Base-by-base conservation (phyloP, 805 yeast species). In the Barnettozyma wickerhamii region DNA sequence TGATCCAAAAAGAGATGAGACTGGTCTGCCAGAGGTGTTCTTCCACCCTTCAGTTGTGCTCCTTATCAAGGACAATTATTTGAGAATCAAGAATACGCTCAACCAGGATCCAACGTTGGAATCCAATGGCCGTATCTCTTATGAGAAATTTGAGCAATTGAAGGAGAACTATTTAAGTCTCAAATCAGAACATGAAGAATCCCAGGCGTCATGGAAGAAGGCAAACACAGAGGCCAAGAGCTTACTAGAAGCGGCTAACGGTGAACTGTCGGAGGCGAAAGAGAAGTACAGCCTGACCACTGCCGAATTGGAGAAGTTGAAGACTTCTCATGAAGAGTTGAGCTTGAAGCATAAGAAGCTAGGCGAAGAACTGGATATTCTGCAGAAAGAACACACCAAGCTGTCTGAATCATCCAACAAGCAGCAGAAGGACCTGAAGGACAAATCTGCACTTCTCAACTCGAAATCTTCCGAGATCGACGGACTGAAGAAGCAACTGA, bases 21-120 rank as follows among this genome's bases (percentile, higher is more conserved):
- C 95, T 1, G 99, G 99, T 1, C 71, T 91, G 31, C 99, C 98
- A 0, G 77, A 79, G 43, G 84, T 91, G 1, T 88, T 74, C 52
- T 83, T 93, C 55, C 82, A 81, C 43, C 57, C 74, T 0, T 62
- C 70, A 3, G 87, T 87, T 56, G 79, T 85, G 4, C 66, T 65
- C 4, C 64, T 89, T 38, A 64, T 93, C 32, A 79, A 79, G 46
- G 93, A 84, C 2, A 84, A 87, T 52, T 77, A 73, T 46, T 61
- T 69, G 23, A 71, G 96, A 43, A 76, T 93, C 20, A 74, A 74
- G 46, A 72, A 79, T 33, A 81, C 95, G 0, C 63, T 91, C 27
- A 79, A 79, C 27, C 83, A 79, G 46, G 87, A 80, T 51, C 95
- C 98, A 0, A 64, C 70, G 6, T 59, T 73, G 33, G 95, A 86